Conservation (phyloP, 352 stramenopile genomes). For the Pythium rhizo-oryzae region DNA sequence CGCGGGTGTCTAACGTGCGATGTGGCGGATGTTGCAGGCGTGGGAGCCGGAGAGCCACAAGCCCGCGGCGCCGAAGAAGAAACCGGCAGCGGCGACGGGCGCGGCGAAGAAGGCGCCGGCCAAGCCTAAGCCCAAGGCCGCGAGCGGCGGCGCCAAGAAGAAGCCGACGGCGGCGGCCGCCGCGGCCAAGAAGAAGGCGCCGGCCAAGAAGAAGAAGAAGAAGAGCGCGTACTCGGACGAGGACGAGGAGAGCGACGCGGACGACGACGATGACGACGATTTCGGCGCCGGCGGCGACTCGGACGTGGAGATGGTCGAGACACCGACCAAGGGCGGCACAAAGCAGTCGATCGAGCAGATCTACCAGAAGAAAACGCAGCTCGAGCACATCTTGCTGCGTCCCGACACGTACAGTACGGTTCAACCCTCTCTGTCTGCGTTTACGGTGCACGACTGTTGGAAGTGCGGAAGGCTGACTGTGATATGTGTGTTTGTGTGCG, state of each 20-base stretch:
- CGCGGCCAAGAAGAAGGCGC: slow-evolving; percentile 49
- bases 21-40: slow-evolving; percentile 11
- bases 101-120: slow-evolving; percentile 34
- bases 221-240: slow-evolving; percentile 48
- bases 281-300: slow-evolving; percentile 19
- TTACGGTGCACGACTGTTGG: neutral
- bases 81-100: slow-evolving; percentile 22
- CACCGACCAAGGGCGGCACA: slow-evolving; percentile 40
- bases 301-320: slow-evolving; percentile 30
- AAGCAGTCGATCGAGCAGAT: slow-evolving; percentile 88
- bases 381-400: slow-evolving; percentile 98
- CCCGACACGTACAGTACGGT: slow-evolving; percentile 97
- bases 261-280: slow-evolving; percentile 33
- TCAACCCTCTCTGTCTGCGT: neutral
- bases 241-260: slow-evolving; percentile 36
- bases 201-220: slow-evolving; percentile 56
- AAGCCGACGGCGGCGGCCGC: slow-evolving; percentile 12
- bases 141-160: slow-evolving; percentile 15
- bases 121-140: slow-evolving; percentile 45
- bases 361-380: slow-evolving; percentile 98
- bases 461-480: neutral
- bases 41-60: slow-evolving; percentile 31
- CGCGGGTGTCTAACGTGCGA: neutral
- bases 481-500: neutral
- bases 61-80: slow-evolving; percentile 29